phyloP scores from a whole-genome alignment of 805 yeast species.

The Ogataea zsoltii region DNA sequence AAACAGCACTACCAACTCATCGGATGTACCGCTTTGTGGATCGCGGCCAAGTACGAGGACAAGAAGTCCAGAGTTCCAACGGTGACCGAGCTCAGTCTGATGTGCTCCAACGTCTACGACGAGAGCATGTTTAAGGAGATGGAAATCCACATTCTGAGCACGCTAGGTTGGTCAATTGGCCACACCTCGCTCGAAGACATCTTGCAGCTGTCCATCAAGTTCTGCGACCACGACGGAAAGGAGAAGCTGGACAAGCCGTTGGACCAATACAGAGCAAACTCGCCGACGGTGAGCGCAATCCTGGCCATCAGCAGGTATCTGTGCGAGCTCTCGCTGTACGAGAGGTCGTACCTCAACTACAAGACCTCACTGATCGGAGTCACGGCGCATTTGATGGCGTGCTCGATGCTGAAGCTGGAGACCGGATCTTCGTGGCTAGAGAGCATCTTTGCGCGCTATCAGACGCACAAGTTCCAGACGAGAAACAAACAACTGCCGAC shows the following conservation, averaged over 20 bases:
- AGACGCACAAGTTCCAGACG: conserved; percentile 12
- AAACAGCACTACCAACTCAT: conserved; percentile 88
- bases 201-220: conserved; percentile 41
- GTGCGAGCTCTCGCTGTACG: conserved; percentile 55
- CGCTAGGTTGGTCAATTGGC: conserved; percentile 43
- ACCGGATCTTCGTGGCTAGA: conserved; percentile 41
- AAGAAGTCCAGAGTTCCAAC: conserved; percentile 61
- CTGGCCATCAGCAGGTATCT: conserved; percentile 55
- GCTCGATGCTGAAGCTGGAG: conserved; percentile 51
- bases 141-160: conserved; percentile 45
- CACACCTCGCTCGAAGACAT: conserved; percentile 56
- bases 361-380: conserved; percentile 48
- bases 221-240: conserved; percentile 35
- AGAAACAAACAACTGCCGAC: conserved; percentile 22
- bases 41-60: conserved; percentile 78
- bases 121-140: conserved; percentile 46
- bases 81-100: conserved; percentile 49
- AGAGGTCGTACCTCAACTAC: conserved; percentile 44
- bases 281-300: conserved; percentile 49
- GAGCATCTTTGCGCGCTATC: conserved; percentile 19
- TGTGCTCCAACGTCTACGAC: conserved; percentile 62
- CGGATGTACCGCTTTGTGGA: conserved; percentile 90
- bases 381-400: conserved; percentile 54
- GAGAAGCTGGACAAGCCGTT: conserved; percentile 29
- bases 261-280: conserved; percentile 30